These are phyloP conservation scores for Cyberlindnera xishuangbannaensis DNA, from an alignment of 805 yeast genomes.

Conservation along the genomic window DNA sequence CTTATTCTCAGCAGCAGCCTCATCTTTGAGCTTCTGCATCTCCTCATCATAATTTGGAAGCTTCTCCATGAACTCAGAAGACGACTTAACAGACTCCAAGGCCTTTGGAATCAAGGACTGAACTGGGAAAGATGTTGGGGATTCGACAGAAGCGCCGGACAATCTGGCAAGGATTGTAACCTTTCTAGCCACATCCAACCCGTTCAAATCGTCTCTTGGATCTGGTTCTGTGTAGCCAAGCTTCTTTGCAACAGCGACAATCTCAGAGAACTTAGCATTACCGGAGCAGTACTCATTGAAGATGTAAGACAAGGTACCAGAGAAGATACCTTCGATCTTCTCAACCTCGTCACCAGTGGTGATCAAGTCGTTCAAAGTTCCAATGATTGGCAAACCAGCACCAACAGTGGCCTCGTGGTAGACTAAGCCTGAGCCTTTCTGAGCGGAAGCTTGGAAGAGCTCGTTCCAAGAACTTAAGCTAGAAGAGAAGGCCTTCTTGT, in stretches of 20 bases:
- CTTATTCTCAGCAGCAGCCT: slow-evolving; percentile 76
- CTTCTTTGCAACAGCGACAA: slow-evolving; percentile 81
- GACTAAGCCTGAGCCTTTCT: slow-evolving; percentile 57
- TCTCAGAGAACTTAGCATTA: slow-evolving; percentile 76
- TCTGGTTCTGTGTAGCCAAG: slow-evolving; percentile 98
- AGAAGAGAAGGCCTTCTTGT: slow-evolving; percentile 93
- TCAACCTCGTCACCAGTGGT: slow-evolving; percentile 90
- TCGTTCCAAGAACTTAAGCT: slow-evolving; percentile 69
- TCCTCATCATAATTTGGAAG: slow-evolving; percentile 82
- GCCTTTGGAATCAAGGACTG: slow-evolving; percentile 88
- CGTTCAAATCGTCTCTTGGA: slow-evolving; percentile 98
- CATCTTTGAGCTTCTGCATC: slow-evolving; percentile 68
- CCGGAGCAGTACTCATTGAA: slow-evolving; percentile 87
- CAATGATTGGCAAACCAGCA: slow-evolving; percentile 94
- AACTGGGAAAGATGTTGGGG: slow-evolving; percentile 91
- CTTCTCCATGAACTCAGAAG: slow-evolving; percentile 71
- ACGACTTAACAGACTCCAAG: slow-evolving; percentile 66
- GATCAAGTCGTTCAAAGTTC: slow-evolving; percentile 81
- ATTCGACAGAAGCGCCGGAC: slow-evolving; percentile 76
- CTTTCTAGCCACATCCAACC: slow-evolving; percentile 97
- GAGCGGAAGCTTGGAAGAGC: slow-evolving; percentile 52
- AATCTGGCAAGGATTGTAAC: slow-evolving; percentile 94
- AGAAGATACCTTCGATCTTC: slow-evolving; percentile 91
- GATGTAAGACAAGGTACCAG: slow-evolving; percentile 92
- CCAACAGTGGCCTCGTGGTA: slow-evolving; percentile 99